phyloP scores from a whole-genome alignment of 2,329 filamentous ascomycete species.

The Pyrenophora teres region DNA sequence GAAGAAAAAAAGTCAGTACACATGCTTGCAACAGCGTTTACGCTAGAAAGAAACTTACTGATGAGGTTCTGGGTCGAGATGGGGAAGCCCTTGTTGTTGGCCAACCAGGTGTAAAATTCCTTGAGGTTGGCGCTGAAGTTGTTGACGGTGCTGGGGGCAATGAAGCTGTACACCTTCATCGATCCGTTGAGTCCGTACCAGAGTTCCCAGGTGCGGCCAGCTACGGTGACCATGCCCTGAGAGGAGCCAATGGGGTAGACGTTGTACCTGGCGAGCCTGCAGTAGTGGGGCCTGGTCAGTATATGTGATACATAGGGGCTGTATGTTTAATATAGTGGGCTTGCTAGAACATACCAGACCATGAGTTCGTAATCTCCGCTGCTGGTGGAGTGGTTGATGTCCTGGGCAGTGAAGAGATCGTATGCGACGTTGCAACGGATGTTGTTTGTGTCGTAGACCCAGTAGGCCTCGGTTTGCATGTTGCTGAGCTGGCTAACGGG shows the following conservation, averaged over 20 bases:
- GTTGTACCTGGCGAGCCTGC: slow-evolving; percentile 23
- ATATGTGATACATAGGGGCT: neutral
- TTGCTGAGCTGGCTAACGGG: slow-evolving; percentile 25
- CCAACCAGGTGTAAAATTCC: slow-evolving; percentile 63
- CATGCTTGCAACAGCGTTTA: neutral
- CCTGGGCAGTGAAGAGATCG: slow-evolving; percentile 29
- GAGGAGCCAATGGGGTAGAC: slow-evolving; percentile 27
- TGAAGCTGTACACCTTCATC: slow-evolving; percentile 66
- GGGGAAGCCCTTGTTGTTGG: slow-evolving; percentile 51
- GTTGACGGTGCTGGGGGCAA: slow-evolving; percentile 48
- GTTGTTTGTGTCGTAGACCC: slow-evolving; percentile 25
- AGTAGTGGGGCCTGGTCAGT: neutral
- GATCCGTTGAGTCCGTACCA: slow-evolving; percentile 63
- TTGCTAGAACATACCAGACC: slow-evolving; percentile 25
- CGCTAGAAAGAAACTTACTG: slow-evolving; percentile 16
- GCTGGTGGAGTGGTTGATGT: slow-evolving; percentile 28
- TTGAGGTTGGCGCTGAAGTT: slow-evolving; percentile 62
- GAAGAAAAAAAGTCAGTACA: slow-evolving; percentile 4
- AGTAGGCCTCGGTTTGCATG: slow-evolving; percentile 24
- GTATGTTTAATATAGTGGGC: neutral
- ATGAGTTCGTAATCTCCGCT: slow-evolving; percentile 35
- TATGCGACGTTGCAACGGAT: slow-evolving; percentile 33
- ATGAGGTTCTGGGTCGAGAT: slow-evolving; percentile 27
- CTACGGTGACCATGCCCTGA: slow-evolving; percentile 49
- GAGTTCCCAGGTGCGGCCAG: slow-evolving; percentile 59